Evolutionary conservation across 2,329 filamentous ascomycete species (phyloP).

Genomic region (Aspergillus aculeatus): DNA sequence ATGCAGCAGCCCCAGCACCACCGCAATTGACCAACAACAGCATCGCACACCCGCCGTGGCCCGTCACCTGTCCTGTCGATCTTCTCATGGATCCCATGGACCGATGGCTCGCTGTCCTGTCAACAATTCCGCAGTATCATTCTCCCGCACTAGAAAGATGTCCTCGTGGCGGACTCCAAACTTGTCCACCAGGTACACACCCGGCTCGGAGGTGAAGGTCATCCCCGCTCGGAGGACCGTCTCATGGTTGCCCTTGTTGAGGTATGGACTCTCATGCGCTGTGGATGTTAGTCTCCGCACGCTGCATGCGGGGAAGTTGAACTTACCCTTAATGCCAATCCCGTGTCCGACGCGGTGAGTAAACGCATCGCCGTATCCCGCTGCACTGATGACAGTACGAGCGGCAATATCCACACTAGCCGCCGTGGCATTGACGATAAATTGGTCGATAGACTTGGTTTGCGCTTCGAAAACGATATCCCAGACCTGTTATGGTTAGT

Average conservation of each 20-base stretch:
- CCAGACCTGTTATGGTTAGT: constrained; percentile 49
- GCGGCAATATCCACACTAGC: constrained; percentile 63
- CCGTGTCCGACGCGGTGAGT: constrained; percentile 64
- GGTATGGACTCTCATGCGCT: constrained; percentile 62
- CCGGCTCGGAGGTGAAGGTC: constrained; percentile 64
- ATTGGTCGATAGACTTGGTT: constrained; percentile 52
- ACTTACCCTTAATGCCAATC: constrained; percentile 60
- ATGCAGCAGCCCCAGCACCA: background rate
- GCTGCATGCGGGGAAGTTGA: background rate
- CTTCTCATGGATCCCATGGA: constrained; percentile 52
- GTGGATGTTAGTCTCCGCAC: background rate
- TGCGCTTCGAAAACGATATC: constrained; percentile 63
- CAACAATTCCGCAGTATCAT: constrained; percentile 55
- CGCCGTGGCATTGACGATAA: constrained; percentile 54
- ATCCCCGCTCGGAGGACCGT: constrained; percentile 55
- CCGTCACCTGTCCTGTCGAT: background rate
- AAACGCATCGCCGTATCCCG: constrained; percentile 59
- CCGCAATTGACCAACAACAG: background rate
- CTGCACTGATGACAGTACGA: constrained; percentile 55
- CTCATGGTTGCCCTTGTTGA: constrained; percentile 60
- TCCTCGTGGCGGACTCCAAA: constrained; percentile 66
- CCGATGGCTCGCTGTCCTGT: constrained; percentile 53
- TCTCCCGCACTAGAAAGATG: constrained; percentile 56
- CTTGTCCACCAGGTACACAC: constrained; percentile 58
- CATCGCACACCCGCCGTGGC: background rate